Evolutionary conservation across 2,329 filamentous ascomycete species (phyloP).

Genomic region (Zasmidium angulare): DNA sequence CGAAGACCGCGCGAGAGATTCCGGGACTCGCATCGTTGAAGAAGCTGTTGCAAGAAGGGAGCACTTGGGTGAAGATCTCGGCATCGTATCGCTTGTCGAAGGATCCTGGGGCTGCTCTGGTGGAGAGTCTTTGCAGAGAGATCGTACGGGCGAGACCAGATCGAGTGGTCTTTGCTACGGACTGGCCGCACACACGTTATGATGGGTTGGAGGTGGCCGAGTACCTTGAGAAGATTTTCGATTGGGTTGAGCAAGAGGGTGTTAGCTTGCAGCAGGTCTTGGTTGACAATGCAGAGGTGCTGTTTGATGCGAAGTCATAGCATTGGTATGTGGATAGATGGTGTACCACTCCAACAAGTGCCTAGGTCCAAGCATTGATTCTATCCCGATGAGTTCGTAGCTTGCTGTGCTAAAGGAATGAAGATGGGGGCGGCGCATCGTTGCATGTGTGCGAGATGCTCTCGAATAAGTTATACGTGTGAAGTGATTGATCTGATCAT

Average conservation of each 20-base stretch:
- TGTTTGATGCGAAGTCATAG: constrained; percentile 36
- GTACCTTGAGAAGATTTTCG: constrained; percentile 55
- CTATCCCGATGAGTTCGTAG: too few species aligned
- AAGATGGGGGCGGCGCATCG: too few species aligned
- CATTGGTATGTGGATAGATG: too few species aligned
- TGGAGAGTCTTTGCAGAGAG: constrained; percentile 49
- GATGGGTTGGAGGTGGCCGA: constrained; percentile 57
- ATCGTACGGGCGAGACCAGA: constrained; percentile 48
- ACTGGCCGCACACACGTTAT: constrained; percentile 66
- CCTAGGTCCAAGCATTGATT: too few species aligned
- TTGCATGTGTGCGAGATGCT: too few species aligned
- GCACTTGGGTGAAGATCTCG: constrained; percentile 59
- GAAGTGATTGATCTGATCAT: too few species aligned
- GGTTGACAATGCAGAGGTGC: constrained; percentile 54
- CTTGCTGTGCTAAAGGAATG: too few species aligned
- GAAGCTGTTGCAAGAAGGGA: constrained; percentile 47
- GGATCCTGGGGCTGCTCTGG: constrained; percentile 32
- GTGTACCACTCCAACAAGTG: too few species aligned
- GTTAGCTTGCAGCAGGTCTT: constrained; percentile 53
- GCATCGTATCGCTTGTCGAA: constrained; percentile 57
- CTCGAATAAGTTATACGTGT: too few species aligned
- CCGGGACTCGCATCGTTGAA: constrained; percentile 53
- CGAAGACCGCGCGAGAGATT: constrained; percentile 41
- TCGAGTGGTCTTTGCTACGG: constrained; percentile 59
- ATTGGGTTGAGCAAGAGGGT: constrained; percentile 52